Evolutionary conservation across 2,329 filamentous ascomycete species (phyloP).

Genomic region (Calonectria pseudoturangicola): DNA sequence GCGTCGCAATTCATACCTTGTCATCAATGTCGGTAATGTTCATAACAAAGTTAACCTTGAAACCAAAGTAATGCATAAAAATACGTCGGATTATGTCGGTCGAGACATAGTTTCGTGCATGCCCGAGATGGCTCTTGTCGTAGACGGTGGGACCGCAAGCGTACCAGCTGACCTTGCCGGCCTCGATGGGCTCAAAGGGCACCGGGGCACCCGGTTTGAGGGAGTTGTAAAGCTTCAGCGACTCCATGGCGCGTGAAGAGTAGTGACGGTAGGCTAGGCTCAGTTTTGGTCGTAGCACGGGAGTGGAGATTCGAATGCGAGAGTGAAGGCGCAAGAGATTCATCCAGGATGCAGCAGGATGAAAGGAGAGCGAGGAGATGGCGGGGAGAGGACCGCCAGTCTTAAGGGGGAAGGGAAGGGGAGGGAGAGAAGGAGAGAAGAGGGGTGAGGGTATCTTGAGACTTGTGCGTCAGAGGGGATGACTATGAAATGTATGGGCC

Average conservation of each 20-base stretch:
- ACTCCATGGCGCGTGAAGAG: constrained; percentile 66
- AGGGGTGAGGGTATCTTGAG: constrained; percentile 41
- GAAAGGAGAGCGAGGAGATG: constrained; percentile 34
- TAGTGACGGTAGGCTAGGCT: constrained; percentile 58
- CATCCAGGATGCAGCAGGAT: constrained; percentile 56
- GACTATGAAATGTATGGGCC: constrained; percentile 42
- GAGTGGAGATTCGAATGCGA: constrained; percentile 54
- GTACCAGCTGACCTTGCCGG: constrained; percentile 87
- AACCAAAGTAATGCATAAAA: constrained; percentile 87
- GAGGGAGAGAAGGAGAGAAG: constrained; percentile 42
- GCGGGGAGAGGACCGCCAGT: constrained; percentile 8
- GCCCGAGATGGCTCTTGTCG: constrained; percentile 87
- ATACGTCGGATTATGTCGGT: constrained; percentile 92
- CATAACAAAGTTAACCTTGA: constrained; percentile 90
- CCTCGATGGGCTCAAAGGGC: constrained; percentile 83
- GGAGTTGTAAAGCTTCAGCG: constrained; percentile 87
- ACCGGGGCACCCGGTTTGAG: constrained; percentile 83
- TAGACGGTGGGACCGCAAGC: constrained; percentile 92
- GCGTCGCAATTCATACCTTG: constrained; percentile 68
- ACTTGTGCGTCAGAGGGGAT: constrained; percentile 39
- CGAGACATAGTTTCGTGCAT: constrained; percentile 92
- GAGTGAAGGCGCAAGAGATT: constrained; percentile 59
- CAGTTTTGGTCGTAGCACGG: constrained; percentile 47
- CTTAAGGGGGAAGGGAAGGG: constrained; percentile 35
- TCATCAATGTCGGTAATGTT: constrained; percentile 93